Evolutionary conservation across 1,284 basidiomycete genomes (phyloP), one percentile per base, ranked within the genome.

Genomic region (Ustilago tritici): DNA sequence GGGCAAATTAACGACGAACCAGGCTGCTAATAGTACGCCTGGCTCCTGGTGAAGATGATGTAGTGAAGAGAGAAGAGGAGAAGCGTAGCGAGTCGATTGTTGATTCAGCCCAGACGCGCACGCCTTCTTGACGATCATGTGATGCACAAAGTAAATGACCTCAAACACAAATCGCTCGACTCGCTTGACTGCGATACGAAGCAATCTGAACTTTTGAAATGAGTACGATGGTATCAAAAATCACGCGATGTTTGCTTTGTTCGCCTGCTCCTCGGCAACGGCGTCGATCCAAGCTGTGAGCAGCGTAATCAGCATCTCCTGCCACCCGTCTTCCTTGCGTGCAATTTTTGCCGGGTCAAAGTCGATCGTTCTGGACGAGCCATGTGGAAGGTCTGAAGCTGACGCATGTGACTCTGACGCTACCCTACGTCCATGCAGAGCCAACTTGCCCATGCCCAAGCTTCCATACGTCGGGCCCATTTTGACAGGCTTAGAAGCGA

Each of bases 261-360:
- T 6, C n/a, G 38, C 31, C 23, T 68, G 56, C 34, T 95, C 93
- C 43, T 90, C 89, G 3, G 92, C 89, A 2, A 92, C 91, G 36
- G 89, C 90, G 23, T 89, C 88, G 67, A 92, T 88, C 93, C 94
- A 95, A 43, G 88, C 87, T 46, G 89, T 55, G 11, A 94, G 86
- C 0, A 90, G 88, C 14, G 82, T 80, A 82, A 92, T 91, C 12
- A 95, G 88, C 92, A 94, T 93, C 23, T 88, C 87, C 61, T 93
- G 91, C 94, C 94, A 95, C 0, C 92, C 93, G 0, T 89, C 88
- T 10, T 92, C 92, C 67, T 89, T 90, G 63, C 91, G 89, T 40
- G 93, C 93, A 1, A 95, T 90, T 12, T 90, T 84, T 56, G 89
- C 89, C 0, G 93, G 90, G 80, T 94, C 92, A 78, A 95, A 94